Conservation (phyloP, 108 stramenopile species). For the Nitzschia sp. region DNA sequence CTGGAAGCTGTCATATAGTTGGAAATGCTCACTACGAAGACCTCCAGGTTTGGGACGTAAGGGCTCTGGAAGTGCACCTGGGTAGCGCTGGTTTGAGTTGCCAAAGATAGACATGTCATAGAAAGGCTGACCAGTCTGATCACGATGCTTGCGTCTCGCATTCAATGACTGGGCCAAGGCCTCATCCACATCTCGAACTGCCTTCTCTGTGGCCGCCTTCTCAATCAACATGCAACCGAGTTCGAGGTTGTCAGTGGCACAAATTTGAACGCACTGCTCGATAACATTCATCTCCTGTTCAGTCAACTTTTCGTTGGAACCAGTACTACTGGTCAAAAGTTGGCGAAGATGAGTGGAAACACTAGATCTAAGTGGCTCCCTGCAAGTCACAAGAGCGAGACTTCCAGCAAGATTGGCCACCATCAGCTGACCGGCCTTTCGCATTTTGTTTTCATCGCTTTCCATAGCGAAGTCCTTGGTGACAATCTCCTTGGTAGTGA, state of each 20-base stretch:
- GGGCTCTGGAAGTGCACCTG: conserved; percentile 87
- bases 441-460: conserved; percentile 91
- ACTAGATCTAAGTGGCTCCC: conserved; percentile 92
- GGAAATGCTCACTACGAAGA: conserved; percentile 84
- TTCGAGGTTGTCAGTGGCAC: conserved; percentile 94
- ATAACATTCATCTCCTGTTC: conserved; percentile 77
- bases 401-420: conserved; percentile 96
- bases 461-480: conserved; percentile 99
- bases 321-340: conserved; percentile 59
- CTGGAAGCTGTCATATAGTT: conserved; percentile 97
- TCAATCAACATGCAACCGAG: conserved; percentile 98
- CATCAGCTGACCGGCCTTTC: conserved; percentile 97
- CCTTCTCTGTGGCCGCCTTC: conserved; percentile 98
- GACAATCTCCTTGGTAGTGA: conserved; percentile 96
- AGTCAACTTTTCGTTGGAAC: conserved; percentile 47
- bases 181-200: conserved; percentile 94
- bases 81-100: conserved; percentile 79
- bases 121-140: conserved; percentile 84
- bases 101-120: conserved; percentile 95
- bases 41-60: conserved; percentile 94
- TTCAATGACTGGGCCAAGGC: conserved; percentile 68
- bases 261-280: conserved; percentile 92
- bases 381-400: conserved; percentile 95
- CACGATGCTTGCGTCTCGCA: conserved; percentile 77
- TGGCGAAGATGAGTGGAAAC: conserved; percentile 94